Base-by-base conservation (phyloP, 768 basidiomycete species). In the Leccinum pellstonianum region DNA sequence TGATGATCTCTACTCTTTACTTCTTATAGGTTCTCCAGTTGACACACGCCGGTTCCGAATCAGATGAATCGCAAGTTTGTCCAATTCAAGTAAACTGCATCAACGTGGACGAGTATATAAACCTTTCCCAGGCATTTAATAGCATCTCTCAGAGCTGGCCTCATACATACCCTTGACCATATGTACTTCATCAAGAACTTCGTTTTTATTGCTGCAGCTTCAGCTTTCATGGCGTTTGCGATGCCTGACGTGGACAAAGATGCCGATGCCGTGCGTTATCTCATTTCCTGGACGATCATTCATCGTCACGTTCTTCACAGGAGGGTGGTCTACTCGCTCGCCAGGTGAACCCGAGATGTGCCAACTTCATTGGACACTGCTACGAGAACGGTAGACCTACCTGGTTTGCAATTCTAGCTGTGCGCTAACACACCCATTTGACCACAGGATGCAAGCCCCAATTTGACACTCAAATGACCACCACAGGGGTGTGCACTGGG, bases 151-250 rank as follows among this genome's bases (percentile, higher is more conserved):
- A 41, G 38, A 49, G 48, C 48, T 49, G 10, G 48, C 23, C 48
- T 49, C 48, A 48, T 21, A 17, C 4, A 48, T 23, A 21, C 25
- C 14, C 25, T 25, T 17, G 4, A n/a, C 33, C 33, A n/a, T 15
- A 59, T 59, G 57, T 23, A 43, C 12, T 51, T 59, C 38, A 3
- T 33, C 49, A 33, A 46, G 33, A 46, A 12, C 50, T 27, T 60
- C 41, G 2, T 52, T 11, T 23, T 31, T 15, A 27, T 60, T 27
- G 31, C 15, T 33, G 58, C 38, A 41, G 17, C 41, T 3, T 10
- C 49, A 3, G 38, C 14, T 1, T 12, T 35, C 23, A 8, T 51
- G 48, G 38, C 14, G 8, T 60, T n/a, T 0, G 59, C 49, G n/a
- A 50, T 9, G 14, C 57, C 57, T 9, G 12, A 23, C 5, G 23